Base-by-base conservation (phyloP, 1,139 yeast genomes). In the Lodderomyces elongisporus region DNA sequence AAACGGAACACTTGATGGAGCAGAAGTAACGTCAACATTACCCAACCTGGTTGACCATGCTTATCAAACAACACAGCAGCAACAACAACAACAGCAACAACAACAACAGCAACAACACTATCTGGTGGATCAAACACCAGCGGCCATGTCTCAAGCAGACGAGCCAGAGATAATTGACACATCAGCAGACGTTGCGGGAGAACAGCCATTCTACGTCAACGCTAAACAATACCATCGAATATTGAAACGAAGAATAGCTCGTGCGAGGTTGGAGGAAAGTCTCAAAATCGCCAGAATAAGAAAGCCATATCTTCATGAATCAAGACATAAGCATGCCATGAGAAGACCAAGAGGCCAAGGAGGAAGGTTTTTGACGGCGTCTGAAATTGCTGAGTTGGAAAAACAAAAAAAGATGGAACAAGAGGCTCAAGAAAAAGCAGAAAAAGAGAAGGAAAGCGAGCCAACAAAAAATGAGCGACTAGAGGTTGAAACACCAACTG, bases 271-370 rank as follows among this genome's bases (percentile, higher is more conserved):
- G 34, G 98, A 91, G 52, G 97, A 91, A 51, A 76, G 79, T 32
- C 70, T 91, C 42, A 83, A 85, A 52, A 85, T 85, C 7, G 93
- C 94, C 16, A 73, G 96, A 43, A 94, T 94, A 6, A 75, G 97
- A 45, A 83, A 84, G 52, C 98, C 98, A 3, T 93, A 93, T 55
- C 62, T 93, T 35, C 99, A 93, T 56, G 98, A 93, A 58, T 87
- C 96, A 13, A 75, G 99, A 49, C 99, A 93, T 58, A 91, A 91
- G 56, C 99, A 93, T 58, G 99, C 99, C 14, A 91, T 93, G 98
- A 74, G 98, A 54, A 76, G 99, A 57, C 98, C 98, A 12, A 76
- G 99, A 49, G 99, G 99, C 18, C 97, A 91, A 60, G 98, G 98
- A 20, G 99, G 99, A 3, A 68, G 98, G 41, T 93, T 93, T 49